phyloP scores from a whole-genome alignment of 768 basidiomycete genomes.

The Lactarius vividus region DNA sequence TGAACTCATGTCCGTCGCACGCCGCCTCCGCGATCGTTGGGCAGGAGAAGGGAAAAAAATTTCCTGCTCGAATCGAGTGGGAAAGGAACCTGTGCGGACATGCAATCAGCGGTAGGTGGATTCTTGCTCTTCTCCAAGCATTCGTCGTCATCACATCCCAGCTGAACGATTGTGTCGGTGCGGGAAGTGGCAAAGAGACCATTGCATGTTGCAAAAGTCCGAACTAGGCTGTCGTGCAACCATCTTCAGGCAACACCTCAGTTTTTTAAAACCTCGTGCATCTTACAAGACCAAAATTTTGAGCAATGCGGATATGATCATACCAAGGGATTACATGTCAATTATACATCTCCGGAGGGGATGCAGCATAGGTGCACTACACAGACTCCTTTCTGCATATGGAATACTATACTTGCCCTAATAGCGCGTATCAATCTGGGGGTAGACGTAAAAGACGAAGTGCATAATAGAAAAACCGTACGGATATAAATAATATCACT shows the following conservation, averaged over 20 bases:
- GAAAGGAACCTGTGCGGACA: constrained; percentile 73
- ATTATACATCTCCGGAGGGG: not conserved
- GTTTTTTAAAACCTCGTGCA: too few species aligned
- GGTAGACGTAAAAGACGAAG: not conserved
- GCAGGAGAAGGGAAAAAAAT: constrained; percentile 61
- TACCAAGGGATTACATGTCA: not conserved
- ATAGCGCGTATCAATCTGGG: too few species aligned
- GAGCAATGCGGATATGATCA: too few species aligned
- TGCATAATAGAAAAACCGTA: not conserved
- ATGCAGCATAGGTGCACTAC: not conserved
- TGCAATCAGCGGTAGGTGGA: constrained; percentile 71
- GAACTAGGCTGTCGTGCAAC: too few species aligned
- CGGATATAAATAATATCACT: not conserved
- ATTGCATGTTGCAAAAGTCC: too few species aligned
- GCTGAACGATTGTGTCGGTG: not conserved
- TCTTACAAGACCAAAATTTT: not conserved
- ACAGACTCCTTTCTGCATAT: not conserved
- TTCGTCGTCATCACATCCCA: constrained; percentile 1
- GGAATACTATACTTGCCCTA: too few species aligned
- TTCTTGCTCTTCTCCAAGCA: not conserved
- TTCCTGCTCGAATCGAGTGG: constrained; percentile 94
- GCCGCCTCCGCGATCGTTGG: constrained; percentile 76
- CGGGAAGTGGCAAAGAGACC: too few species aligned
- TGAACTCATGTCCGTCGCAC: constrained; percentile 65
- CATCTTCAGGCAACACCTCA: too few species aligned